Conservation (phyloP, 805 yeast species). For the Nakazawaea holstii region DNA sequence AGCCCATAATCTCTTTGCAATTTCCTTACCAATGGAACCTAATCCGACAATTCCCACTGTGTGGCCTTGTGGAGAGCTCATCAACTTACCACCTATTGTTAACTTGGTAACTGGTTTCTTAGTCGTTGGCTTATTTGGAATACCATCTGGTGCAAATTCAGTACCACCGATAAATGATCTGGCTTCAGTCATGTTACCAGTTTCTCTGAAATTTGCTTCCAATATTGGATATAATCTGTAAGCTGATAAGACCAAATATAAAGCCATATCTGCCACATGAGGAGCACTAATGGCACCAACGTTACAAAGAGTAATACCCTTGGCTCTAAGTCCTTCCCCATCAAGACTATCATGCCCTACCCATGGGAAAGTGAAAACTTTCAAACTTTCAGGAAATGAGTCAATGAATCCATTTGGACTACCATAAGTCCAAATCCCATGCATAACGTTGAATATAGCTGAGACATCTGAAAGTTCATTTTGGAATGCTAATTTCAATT, state of each 20-base stretch:
- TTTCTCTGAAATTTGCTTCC: conserved; percentile 29
- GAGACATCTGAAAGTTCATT: conserved; percentile 30
- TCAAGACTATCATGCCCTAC: conserved; percentile 55
- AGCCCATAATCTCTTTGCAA: conserved; percentile 42
- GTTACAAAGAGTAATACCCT: conserved; percentile 41
- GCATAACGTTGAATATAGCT: conserved; percentile 59
- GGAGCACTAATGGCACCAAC: conserved; percentile 28
- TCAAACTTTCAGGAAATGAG: conserved; percentile 37
- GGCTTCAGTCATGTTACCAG: conserved; percentile 34
- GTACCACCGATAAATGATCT: conserved; percentile 28
- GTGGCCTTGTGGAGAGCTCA: conserved; percentile 43
- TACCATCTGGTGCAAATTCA: conserved; percentile 30
- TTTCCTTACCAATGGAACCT: conserved; percentile 54
- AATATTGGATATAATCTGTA: conserved; percentile 47
- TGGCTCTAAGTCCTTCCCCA: conserved; percentile 30
- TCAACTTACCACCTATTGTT: conserved; percentile 29
- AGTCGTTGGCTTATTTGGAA: conserved; percentile 18
- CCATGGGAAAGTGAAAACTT: conserved; percentile 47
- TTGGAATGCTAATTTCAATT: conserved; percentile 31
- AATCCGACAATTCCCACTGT: conserved; percentile 53
- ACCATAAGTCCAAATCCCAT: conserved; percentile 46
- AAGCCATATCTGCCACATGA: conserved; percentile 60
- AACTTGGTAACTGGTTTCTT: conserved; percentile 30
- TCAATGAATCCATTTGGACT: conserved; percentile 27
- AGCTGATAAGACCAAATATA: conserved; percentile 42